Base-by-base conservation (phyloP, 371 early-diverging fungal genomes). In the Neoconidiobolus thromboides region DNA sequence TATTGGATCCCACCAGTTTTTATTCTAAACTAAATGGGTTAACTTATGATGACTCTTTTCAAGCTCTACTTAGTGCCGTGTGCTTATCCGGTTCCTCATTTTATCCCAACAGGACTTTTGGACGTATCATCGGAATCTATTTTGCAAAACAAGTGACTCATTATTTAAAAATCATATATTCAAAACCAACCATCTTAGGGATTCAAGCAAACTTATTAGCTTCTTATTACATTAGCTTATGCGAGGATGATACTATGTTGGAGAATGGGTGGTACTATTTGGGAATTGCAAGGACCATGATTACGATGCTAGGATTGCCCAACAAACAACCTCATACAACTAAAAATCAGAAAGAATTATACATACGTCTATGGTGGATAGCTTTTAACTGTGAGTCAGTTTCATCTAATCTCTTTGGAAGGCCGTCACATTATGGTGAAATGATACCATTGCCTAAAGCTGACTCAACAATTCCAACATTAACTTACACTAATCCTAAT, bases 191-290 rank as follows among this genome's bases (percentile, higher is more conserved):
- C 36, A 7, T 54, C 3, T 12, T 14, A 5, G 54, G 38, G 4
- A 41, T 54, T 39, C 54, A 54, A 14, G 39, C 54, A 4, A 38
- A 39, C 36, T 9, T 54, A 2, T 41, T 54, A 14, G 36, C 36
- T 37, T 37, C 54, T n/a, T 54, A 54, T 36, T 39, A 54, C 54
- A 54, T 54, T 39, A 54, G 54, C 36, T 26, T 54, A 5, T 54
- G 54, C 14, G 5, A 7, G 12, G 39, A 54, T 14, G 6, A 37
- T 5, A 6, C 3, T 7, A 9, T 41, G 14, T 12, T 54, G 5
- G 14, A 37, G 9, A 14, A 41, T 36, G 39, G 9, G 7, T 54
- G 54, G 54, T 54, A 38, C 38, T 38, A 12, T 37, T 41, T 54
- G 9, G 54, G 54, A 38, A 41, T 36, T 3, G 54, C 54, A 38